phyloP scores from a whole-genome alignment of 768 basidiomycete species.

The Baorangia bicolor region DNA sequence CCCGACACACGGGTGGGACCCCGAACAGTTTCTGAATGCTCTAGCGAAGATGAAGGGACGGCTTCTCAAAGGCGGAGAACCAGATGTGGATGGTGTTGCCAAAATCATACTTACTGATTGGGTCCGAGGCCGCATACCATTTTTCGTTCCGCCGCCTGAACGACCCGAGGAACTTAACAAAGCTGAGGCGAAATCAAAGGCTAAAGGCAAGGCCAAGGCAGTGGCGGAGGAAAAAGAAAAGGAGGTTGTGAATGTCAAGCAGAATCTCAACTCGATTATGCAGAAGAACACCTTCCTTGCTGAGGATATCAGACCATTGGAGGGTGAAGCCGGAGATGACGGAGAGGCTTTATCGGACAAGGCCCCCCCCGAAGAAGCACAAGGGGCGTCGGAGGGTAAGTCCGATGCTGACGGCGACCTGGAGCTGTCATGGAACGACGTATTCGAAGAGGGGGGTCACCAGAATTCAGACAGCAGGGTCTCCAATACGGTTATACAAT shows the following conservation, averaged over 20 bases:
- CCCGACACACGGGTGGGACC: conserved; percentile 54
- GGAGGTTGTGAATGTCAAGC: conserved; percentile 66
- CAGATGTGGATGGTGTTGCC: conserved; percentile 87
- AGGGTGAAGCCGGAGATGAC: conserved; percentile 43
- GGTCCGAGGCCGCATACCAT: conserved; percentile 97
- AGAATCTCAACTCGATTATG: conserved; percentile 83
- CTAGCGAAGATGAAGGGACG: conserved; percentile 92
- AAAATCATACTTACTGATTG: conserved; percentile 96
- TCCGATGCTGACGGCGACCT: conserved; percentile 37
- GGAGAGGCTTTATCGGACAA: conserved; percentile 32
- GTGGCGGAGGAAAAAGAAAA: conserved; percentile 32
- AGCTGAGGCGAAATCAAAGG: conserved; percentile 47
- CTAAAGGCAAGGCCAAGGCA: conserved; percentile 52
- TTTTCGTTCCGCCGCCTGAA: conserved; percentile 91
- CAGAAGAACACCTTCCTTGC: conserved; percentile 86
- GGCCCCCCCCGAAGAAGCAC: conserved; percentile 43
- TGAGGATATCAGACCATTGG: conserved; percentile 75
- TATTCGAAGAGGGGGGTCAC: conserved; percentile 61
- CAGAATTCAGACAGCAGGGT: conserved; percentile 16
- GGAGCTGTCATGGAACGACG: conserved; percentile 82
- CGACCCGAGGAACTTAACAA: conserved; percentile 67
- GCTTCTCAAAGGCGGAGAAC: conserved; percentile 91
- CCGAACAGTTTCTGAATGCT: conserved; percentile 78
- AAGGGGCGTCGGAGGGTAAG: conserved; percentile 36
- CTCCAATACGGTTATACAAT: conserved; percentile 4